Percentiles rank a stretch among this genome's conserved stretches.
Evolutionary conservation across 108 stramenopile genomes (phyloP).

Genomic region (Poteriospumella lacustris): DNA sequence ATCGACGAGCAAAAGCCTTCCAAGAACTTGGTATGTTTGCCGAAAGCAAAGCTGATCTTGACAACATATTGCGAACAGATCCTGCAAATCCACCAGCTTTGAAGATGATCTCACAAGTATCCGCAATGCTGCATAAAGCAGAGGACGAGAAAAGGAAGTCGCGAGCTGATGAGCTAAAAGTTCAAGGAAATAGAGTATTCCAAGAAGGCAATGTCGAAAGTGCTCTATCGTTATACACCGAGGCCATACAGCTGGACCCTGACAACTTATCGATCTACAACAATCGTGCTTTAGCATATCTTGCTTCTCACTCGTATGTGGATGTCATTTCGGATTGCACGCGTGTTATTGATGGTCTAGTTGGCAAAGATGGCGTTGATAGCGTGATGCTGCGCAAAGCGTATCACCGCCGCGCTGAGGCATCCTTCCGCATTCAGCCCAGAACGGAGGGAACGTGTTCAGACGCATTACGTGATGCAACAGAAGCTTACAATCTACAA

Average conservation of each 20-base stretch:
- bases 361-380: too few species aligned
- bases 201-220: background rate
- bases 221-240: background rate
- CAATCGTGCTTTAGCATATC: conserved; percentile 26
- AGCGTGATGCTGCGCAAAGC: too few species aligned
- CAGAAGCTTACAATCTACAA: too few species aligned
- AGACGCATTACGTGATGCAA: too few species aligned
- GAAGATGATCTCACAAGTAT: too few species aligned
- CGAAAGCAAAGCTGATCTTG: background rate
- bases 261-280: background rate
- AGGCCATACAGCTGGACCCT: background rate
- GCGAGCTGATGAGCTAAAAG: background rate
- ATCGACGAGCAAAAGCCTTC: conserved; percentile 15
- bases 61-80: background rate
- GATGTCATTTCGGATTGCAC: too few species aligned
- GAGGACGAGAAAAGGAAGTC: background rate
- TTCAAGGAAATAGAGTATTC: background rate
- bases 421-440: too few species aligned
- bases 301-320: too few species aligned
- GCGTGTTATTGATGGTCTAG: too few species aligned
- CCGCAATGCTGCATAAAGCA: too few species aligned
- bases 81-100: conserved; percentile 2
- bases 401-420: too few species aligned
- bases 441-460: too few species aligned
- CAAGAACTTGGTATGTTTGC: background rate